These are phyloP conservation scores for Umbelopsis sp. DNA, from an alignment of 192 early-diverging fungal species.

Conservation along the genomic window DNA sequence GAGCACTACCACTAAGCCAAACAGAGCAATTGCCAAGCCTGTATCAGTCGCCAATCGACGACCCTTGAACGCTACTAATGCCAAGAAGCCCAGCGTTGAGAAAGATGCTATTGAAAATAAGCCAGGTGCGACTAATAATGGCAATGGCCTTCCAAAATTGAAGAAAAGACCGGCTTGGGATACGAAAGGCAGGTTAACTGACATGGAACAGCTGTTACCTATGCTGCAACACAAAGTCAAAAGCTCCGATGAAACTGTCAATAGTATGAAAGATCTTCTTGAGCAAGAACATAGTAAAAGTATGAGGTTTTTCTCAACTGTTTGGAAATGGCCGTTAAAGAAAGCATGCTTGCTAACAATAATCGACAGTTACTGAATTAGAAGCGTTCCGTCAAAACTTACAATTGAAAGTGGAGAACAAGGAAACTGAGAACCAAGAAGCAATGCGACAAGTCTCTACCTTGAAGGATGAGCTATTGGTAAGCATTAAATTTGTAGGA, in stretches of 20 bases:
- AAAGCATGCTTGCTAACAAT: neutral
- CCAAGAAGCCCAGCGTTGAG: neutral
- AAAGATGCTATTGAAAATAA: neutral
- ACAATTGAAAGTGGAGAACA: conserved; percentile 57
- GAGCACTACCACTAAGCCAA: neutral
- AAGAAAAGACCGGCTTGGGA: conserved; percentile 77
- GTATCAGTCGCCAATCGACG: neutral
- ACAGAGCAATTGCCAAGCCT: neutral
- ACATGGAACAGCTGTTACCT: conserved; percentile 63
- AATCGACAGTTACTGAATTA: conserved; percentile 29
- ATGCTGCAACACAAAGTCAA: conserved; percentile 54
- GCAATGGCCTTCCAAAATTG: conserved; percentile 39
- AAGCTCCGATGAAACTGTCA: conserved; percentile 51
- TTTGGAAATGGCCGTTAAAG: conserved; percentile 26
- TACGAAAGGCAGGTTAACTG: conserved; percentile 78
- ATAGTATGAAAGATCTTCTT: conserved; percentile 51
- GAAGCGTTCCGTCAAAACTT: conserved; percentile 52
- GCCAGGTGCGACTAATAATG: neutral
- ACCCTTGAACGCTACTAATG: neutral
- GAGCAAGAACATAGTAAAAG: conserved; percentile 52
- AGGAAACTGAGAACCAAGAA: conserved; percentile 64
- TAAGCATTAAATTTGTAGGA: neutral
- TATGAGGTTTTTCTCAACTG: conserved; percentile 5
- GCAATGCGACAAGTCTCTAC: conserved; percentile 42
- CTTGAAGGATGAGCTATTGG: conserved; percentile 41